These are phyloP conservation scores for Cadophora gregata DNA, from an alignment of 2,329 filamentous ascomycete species.

Conservation along the genomic window DNA sequence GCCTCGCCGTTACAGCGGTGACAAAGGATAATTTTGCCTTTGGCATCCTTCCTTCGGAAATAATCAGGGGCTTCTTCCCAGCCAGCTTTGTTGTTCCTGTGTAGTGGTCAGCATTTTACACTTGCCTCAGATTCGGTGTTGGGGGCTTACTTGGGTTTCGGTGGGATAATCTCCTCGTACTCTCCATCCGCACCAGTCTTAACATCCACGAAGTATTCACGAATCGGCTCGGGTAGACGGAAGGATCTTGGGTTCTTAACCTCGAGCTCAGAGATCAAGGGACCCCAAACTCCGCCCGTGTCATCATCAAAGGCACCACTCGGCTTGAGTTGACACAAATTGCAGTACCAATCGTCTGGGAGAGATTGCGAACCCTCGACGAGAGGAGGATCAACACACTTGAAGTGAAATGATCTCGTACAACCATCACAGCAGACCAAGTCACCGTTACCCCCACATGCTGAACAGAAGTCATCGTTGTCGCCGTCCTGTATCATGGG, in stretches of 20 bases:
- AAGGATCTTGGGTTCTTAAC: constrained; percentile 75
- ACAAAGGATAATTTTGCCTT: constrained; percentile 80
- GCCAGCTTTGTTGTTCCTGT: constrained; percentile 40
- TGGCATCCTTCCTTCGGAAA: constrained; percentile 70
- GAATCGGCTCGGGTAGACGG: constrained; percentile 71
- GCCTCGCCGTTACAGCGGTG: constrained; percentile 74
- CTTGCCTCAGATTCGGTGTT: background rate
- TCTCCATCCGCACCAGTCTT: constrained; percentile 77
- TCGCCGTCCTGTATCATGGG: constrained; percentile 58
- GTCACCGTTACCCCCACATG: constrained; percentile 83
- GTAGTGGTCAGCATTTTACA: background rate
- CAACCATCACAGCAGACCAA: constrained; percentile 95
- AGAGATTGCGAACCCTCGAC: constrained; percentile 54
- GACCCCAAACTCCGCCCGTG: constrained; percentile 59
- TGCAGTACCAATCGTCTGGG: constrained; percentile 86
- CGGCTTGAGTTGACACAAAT: constrained; percentile 64
- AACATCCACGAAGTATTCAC: constrained; percentile 81
- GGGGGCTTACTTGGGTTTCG: constrained; percentile 62
- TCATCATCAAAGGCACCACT: constrained; percentile 47
- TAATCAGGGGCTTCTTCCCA: constrained; percentile 71
- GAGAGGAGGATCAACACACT: constrained; percentile 83
- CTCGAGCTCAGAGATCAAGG: constrained; percentile 68
- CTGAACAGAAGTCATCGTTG: constrained; percentile 89
- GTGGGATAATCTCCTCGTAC: constrained; percentile 72
- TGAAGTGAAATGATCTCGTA: constrained; percentile 86